Conservation (phyloP, 2,329 filamentous ascomycete genomes). For the Bipolaris bicolor region DNA sequence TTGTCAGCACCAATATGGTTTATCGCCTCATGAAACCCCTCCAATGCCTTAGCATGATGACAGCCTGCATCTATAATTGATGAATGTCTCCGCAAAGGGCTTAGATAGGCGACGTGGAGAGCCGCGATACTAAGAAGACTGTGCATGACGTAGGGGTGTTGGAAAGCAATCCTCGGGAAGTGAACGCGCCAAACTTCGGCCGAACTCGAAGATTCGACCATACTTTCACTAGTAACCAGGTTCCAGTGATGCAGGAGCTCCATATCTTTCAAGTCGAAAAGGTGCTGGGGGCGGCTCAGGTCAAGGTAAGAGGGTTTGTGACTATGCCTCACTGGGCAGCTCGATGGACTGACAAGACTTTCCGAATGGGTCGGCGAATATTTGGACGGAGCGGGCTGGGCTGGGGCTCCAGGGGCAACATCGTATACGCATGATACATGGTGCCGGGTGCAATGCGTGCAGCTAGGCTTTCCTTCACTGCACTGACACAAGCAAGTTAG, state of each 20-base stretch:
- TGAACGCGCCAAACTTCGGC: slow-evolving; percentile 22
- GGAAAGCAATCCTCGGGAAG: slow-evolving; percentile 21
- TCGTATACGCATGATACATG: slow-evolving; percentile 14
- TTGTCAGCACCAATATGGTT: slow-evolving; percentile 7
- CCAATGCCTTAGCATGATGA: slow-evolving; percentile 20
- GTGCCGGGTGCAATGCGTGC: slow-evolving; percentile 20
- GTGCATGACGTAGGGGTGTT: slow-evolving; percentile 24
- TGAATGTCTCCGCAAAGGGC: slow-evolving; percentile 8
- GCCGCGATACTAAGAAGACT: slow-evolving; percentile 25
- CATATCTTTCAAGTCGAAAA: slow-evolving; percentile 14
- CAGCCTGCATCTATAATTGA: slow-evolving; percentile 13
- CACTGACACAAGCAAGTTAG: slow-evolving; percentile 11
- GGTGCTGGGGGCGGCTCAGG: no score
- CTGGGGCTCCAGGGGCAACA: background rate
- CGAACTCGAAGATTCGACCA: slow-evolving; percentile 9
- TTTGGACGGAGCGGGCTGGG: no score
- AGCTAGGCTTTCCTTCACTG: slow-evolving; percentile 23
- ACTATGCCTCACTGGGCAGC: background rate
- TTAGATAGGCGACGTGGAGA: slow-evolving; percentile 22
- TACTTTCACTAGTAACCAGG: slow-evolving; percentile 18
- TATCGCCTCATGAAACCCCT: slow-evolving; percentile 20
- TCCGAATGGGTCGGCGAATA: no score
- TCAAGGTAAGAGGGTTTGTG: background rate
- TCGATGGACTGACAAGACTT: background rate
- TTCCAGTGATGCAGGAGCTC: slow-evolving; percentile 29